These are phyloP conservation scores for Cylindricascospora bacillispora DNA, from an alignment of 1,139 yeast genomes.

Conservation along the genomic window DNA sequence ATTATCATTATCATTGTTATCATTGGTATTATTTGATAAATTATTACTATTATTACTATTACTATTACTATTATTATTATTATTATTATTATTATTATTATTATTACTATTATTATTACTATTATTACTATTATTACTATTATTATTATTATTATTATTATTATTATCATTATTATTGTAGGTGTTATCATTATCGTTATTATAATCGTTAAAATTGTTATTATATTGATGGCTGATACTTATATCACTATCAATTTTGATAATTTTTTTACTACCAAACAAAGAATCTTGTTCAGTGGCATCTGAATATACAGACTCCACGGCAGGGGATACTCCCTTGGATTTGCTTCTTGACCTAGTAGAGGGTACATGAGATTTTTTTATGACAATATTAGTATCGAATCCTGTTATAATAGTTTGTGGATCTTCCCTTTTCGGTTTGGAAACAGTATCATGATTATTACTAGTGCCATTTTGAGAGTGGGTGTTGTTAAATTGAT, in stretches of 20 bases:
- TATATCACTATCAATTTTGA: not conserved
- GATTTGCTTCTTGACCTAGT: not conserved
- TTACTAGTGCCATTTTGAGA: no score
- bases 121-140: no score
- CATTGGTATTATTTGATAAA: not conserved
- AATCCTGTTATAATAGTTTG: constrained; percentile 16
- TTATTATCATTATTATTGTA: no score
- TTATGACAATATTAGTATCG: constrained; percentile 13
- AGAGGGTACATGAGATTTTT: not conserved
- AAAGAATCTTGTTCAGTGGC: not conserved
- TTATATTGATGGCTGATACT: no score
- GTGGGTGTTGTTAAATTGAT: no score
- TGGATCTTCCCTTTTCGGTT: constrained; percentile 10
- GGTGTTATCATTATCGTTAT: no score
- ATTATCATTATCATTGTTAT: not conserved
- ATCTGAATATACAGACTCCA: not conserved
- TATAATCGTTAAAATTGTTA: no score
- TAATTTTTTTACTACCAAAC: not conserved
- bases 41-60: not conserved
- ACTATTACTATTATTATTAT: constrained; percentile 1
- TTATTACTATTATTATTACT: no score
- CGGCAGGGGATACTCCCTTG: not conserved
- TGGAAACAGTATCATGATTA: not conserved
- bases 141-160: no score
- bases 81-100: constrained; percentile 2